phyloP scores from a whole-genome alignment of 2,329 filamentous ascomycete species.

The Ustulina deusta region DNA sequence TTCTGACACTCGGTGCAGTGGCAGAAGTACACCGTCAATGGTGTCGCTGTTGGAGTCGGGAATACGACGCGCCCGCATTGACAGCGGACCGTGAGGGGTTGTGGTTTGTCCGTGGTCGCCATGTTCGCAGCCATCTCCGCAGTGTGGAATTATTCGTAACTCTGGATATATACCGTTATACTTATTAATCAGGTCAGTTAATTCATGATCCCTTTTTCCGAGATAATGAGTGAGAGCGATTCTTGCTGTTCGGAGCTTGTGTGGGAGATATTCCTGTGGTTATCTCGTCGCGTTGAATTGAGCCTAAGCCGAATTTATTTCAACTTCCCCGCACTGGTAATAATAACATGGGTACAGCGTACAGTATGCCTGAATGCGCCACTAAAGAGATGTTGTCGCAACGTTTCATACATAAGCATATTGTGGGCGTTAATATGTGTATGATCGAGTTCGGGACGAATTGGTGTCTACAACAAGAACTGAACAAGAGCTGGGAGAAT shows the following conservation, averaged over 20 bases:
- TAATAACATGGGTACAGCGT: too few species aligned
- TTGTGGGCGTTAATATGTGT: not conserved
- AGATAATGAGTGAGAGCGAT: not conserved
- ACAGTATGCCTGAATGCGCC: not conserved
- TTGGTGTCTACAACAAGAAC: too few species aligned
- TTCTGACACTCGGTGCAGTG: slow-evolving; percentile 61
- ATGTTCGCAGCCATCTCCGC: not conserved
- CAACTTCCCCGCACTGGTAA: not conserved
- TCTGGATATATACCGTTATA: not conserved
- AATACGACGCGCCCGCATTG: slow-evolving; percentile 57
- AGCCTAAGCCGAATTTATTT: not conserved
- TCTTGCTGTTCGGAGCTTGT: not conserved
- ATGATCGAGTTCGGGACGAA: too few species aligned
- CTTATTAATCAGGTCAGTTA: not conserved
- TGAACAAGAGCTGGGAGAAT: too few species aligned
- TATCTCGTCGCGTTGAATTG: not conserved
- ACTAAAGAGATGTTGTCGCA: too few species aligned
- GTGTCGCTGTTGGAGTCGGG: slow-evolving; percentile 51
- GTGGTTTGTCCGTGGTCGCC: slow-evolving; percentile 1
- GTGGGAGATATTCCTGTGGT: not conserved
- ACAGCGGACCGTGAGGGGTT: slow-evolving; percentile 50
- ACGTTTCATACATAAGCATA: too few species aligned
- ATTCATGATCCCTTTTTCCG: not conserved
- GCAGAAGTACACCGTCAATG: slow-evolving; percentile 57
- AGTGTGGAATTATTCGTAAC: not conserved